Percentiles rank a stretch among this genome's conserved stretches.
phyloP scores from a whole-genome alignment of 1,284 basidiomycete species.

The Tilletiopsis washingtonensis region DNA sequence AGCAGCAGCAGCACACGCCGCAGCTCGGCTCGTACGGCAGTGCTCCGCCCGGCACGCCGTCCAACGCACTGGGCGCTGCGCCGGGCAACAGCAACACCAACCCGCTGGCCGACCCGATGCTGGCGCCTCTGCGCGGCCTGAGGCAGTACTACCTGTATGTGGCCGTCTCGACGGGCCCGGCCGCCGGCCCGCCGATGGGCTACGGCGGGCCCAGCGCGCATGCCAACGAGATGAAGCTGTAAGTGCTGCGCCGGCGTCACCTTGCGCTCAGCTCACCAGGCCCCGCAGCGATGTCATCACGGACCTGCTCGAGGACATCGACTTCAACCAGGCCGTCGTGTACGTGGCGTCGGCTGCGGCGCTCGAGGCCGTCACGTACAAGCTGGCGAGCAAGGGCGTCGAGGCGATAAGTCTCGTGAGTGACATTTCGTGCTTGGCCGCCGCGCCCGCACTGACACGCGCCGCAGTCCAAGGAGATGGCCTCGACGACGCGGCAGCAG shows the following conservation, averaged over 20 bases:
- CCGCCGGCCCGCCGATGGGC: conserved; percentile 63
- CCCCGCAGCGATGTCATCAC: conserved; percentile 64
- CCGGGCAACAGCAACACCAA: conserved; percentile 25
- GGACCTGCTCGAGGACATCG: conserved; percentile 84
- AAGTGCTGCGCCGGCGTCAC: background rate
- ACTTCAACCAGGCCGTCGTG: conserved; percentile 48
- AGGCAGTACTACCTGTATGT: conserved; percentile 42
- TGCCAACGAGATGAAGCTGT: conserved; percentile 84
- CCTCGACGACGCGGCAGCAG: conserved; percentile 66
- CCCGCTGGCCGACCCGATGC: conserved; percentile 17
- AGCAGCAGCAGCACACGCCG: conserved; percentile 62
- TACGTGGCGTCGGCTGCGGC: conserved; percentile 40
- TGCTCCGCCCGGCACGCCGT: no score
- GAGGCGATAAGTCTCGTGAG: conserved; percentile 62
- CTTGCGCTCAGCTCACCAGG: background rate
- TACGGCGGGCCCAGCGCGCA: conserved; percentile 50
- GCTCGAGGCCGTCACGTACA: conserved; percentile 55
- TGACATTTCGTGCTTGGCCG: background rate
- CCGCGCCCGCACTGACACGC: background rate
- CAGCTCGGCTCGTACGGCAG: no score
- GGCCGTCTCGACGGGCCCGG: conserved; percentile 57
- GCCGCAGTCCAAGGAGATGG: conserved; percentile 74
- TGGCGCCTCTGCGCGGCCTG: conserved; percentile 26
- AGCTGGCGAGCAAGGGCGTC: conserved; percentile 71
- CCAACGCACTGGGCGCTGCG: conserved; percentile 27